Conservation (phyloP, 2,329 filamentous ascomycete genomes). For the Pseudogymnoascus sp. region DNA sequence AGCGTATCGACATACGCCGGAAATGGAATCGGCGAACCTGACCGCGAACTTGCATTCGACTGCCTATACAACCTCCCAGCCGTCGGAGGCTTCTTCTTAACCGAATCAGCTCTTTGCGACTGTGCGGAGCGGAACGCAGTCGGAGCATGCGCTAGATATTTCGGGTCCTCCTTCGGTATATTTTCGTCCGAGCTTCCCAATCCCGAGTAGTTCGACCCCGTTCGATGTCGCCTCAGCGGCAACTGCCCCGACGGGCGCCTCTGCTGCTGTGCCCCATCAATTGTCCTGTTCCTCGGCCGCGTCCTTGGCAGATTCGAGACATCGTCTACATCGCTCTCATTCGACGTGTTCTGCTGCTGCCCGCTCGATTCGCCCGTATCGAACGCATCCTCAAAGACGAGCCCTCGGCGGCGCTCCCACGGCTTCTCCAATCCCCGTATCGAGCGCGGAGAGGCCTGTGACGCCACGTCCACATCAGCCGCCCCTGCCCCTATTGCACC, state of each 20-base stretch:
- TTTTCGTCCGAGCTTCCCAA: slow-evolving; percentile 1
- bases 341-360: neutral
- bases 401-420: slow-evolving; percentile 41
- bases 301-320: neutral
- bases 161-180: neutral
- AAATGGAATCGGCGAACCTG: neutral
- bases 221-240: neutral
- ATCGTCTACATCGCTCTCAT: neutral
- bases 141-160: slow-evolving; percentile 30
- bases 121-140: slow-evolving; percentile 19
- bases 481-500: slow-evolving; percentile 3
- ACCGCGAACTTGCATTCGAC: neutral
- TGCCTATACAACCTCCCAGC: neutral
- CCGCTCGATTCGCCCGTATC: slow-evolving; percentile 30
- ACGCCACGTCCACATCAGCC: slow-evolving; percentile 22
- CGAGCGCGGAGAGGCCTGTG: slow-evolving; percentile 40
- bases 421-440: slow-evolving; percentile 36
- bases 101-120: neutral
- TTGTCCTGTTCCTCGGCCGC: slow-evolving; percentile 33
- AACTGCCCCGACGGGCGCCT: neutral
- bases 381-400: slow-evolving; percentile 52
- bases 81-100: neutral
- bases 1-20: slow-evolving; percentile 50
- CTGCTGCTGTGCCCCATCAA: slow-evolving; percentile 46
- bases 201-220: neutral